These are phyloP conservation scores for Sordariomycetes sp. DNA, from an alignment of 2,329 filamentous ascomycete species.

Conservation along the genomic window DNA sequence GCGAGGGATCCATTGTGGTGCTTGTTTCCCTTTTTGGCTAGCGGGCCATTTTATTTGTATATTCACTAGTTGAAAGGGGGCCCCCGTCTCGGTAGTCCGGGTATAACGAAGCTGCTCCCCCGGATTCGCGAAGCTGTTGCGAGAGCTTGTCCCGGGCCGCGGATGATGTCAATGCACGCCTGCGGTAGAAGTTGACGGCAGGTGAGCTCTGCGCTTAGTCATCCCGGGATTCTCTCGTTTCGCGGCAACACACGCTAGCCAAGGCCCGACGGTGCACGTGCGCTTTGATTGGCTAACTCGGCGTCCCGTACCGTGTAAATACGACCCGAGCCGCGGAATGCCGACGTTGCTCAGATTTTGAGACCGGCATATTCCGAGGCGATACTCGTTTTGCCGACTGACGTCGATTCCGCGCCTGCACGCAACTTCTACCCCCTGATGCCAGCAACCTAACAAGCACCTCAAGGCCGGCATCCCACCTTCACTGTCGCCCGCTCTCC, in stretches of 20 bases:
- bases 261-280: neutral
- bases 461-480: neutral
- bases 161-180: neutral
- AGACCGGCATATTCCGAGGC: constrained; percentile 1
- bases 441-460: neutral
- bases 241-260: neutral
- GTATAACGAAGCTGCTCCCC: neutral
- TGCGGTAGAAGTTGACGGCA: neutral
- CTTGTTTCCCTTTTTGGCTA: neutral
- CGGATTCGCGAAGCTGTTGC: neutral
- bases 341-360: neutral
- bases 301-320: neutral
- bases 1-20: neutral
- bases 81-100: neutral
- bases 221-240: neutral
- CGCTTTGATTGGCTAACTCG: neutral
- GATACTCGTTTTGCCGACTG: neutral
- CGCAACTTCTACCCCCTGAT: neutral
- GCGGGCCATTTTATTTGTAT: neutral
- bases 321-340: neutral
- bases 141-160: neutral
- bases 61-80: neutral
- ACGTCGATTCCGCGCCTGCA: neutral
- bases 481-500: neutral
- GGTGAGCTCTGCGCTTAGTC: neutral